A percentile compares a stretch with the other conserved stretches of the same genome.
Conservation (phyloP, 1,139 yeast genomes). For the Debaryomyces sp. region DNA sequence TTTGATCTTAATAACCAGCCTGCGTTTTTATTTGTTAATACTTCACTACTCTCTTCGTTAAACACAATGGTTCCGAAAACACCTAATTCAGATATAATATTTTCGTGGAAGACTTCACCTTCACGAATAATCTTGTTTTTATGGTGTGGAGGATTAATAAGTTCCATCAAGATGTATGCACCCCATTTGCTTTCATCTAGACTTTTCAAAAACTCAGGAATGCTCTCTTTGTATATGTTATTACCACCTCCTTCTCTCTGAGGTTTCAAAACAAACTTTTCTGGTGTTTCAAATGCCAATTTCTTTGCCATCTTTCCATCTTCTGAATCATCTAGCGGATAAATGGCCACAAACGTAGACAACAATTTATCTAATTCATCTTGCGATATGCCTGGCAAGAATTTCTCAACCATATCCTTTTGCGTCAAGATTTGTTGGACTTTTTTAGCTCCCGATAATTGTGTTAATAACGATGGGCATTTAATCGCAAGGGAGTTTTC, state of each 20-base stretch:
- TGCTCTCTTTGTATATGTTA: conserved; percentile 82
- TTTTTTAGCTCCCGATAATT: conserved; percentile 89
- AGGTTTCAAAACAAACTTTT: conserved; percentile 83
- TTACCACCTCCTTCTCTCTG: conserved; percentile 98
- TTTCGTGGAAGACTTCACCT: conserved; percentile 61
- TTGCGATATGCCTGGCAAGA: conserved; percentile 39
- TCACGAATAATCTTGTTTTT: conserved; percentile 73
- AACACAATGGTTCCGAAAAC: conserved; percentile 83
- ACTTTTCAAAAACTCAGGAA: conserved; percentile 67
- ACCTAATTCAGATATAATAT: conserved; percentile 87
- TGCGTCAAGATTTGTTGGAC: conserved; percentile 85
- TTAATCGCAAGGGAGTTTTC: conserved; percentile 83
- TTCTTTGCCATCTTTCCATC: conserved; percentile 66
- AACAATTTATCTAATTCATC: conserved; percentile 34
- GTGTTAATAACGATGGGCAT: conserved; percentile 88
- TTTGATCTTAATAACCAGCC: conserved; percentile 92
- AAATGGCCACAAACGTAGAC: conserved; percentile 79
- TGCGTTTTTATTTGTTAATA: conserved; percentile 64
- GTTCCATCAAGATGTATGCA: conserved; percentile 91
- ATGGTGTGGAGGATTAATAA: conserved; percentile 74
- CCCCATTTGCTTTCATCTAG: conserved; percentile 80
- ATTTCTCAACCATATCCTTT: conserved; percentile 46
- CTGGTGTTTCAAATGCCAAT: conserved; percentile 69
- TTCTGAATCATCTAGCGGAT: conserved; percentile 76
- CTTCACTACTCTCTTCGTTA: conserved; percentile 60